Evolutionary conservation across 805 yeast genomes (phyloP), one percentile per base, ranked within the genome.

Genomic region (Hanseniaspora hatyaiensis): DNA sequence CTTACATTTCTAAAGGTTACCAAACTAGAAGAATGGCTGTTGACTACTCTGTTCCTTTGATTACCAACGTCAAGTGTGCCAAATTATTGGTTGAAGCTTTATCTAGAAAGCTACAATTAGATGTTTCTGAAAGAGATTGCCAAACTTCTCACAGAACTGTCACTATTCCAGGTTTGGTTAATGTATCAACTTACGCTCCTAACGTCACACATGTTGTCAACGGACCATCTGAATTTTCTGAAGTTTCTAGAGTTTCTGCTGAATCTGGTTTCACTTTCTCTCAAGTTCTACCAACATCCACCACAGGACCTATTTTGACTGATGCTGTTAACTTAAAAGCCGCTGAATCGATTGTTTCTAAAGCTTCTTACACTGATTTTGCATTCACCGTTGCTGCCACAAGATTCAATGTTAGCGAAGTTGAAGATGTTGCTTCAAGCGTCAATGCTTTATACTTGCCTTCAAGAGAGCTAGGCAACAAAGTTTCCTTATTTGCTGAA

Each of bases 21-120:
- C 80, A 77, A 66, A 85, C 97, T 39, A 94, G 99, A 75, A 92
- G 99, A 73, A 84, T 92, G 97, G 98, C 99, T 56, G 96, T 92
- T 55, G 99, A 92, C 68, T 94, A 84, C 65, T 88, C 96, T 45
- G 87, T 92, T 62, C 99, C 99, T 44, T 74, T 92, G 64, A 95
- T 92, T 43, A 92, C 99, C 54, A 92, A 92, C 62, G 97, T 92
- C 56, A 92, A 92, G 69, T 81, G 88, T 72, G 99, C 99, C 53
- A 92, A 92, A 69, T 72, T 92, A 55, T 73, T 92, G 66, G 80
- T 92, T 55, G 97, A 92, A 70, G 97, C 99, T n/a, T 65, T 87
- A 54, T 74, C 89, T 33, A 74, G 92, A 70, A 69, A 78, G 59
- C 54, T 66, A 53, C 52, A 70, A n/a, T 69, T 87, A 55, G 82